Evolutionary conservation across 2,329 filamentous ascomycete genomes (phyloP), one percentile per base, ranked within the genome.

Genomic region (Huntiella abstrusa): DNA sequence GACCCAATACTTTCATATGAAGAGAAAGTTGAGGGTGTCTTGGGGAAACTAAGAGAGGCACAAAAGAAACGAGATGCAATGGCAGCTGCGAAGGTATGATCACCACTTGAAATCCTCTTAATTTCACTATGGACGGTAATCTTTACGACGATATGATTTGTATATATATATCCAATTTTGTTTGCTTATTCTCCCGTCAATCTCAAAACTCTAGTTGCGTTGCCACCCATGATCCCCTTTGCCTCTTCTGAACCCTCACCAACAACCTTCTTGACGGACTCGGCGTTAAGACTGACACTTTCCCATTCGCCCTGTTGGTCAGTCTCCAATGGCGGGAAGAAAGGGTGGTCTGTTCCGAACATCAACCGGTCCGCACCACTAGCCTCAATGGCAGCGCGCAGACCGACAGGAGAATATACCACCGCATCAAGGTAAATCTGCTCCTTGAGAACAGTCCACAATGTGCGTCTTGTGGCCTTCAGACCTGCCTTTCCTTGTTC

Each of bases 381-480:
- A 0, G 78, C 79, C 16, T 77, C 71, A 2, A 83, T 68, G 0
- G 83, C 83, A 1, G 80, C 80, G 54, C 71, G 76, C 48, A 87
- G 59, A 0, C 80, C 82, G 7, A 83, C 75, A 41, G 80, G 75
- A 0, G 79, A 83, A 59, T 91, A 86, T 5, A 92, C 73, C 11
- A 93, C 86, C 0, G 85, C 85, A 61, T 94, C 86, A 1, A 95
- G 70, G 57, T 86, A 91, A 40, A 94, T 73, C 62, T 94, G 91
- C 52, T 75, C 77, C 54, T 64, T 65, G 33, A 80, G 64, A 13
- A 65, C 68, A 64, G 68, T 61, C 74, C 67, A 77, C 48, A 71
- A 56, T 13, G 67, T 68, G 57, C 71, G 55, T 49, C 77, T 62
- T 17, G 16, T 43, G 2, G 43, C 35, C 3, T 52, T 55, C 15